phyloP scores from a whole-genome alignment of 495 filamentous ascomycete species.

The Podospora pseudocomata region DNA sequence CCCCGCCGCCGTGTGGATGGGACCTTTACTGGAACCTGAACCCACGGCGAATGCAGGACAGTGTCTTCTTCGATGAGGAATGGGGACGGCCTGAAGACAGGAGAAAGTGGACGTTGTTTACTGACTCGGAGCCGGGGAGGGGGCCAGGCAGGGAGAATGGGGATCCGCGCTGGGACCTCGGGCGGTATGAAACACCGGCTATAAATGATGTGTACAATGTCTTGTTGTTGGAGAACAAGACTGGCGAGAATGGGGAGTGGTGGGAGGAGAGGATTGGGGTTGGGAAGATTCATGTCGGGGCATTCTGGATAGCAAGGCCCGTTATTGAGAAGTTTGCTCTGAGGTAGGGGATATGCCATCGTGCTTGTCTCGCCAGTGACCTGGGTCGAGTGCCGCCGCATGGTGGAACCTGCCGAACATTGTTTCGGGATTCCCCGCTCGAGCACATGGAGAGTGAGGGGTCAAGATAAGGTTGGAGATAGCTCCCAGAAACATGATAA shows the following conservation, averaged over 20 bases:
- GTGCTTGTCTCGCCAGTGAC: no score
- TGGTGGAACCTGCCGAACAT: not conserved
- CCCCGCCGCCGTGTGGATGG: conserved; percentile 16
- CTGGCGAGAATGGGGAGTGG: not conserved
- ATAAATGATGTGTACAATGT: not conserved
- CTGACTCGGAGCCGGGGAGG: not conserved
- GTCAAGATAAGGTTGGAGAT: not conserved
- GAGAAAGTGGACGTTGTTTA: not conserved
- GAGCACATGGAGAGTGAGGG: not conserved
- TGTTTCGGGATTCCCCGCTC: not conserved
- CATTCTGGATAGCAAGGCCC: not conserved
- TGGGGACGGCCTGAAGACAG: not conserved
- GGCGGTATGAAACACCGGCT: not conserved
- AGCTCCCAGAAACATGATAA: not conserved
- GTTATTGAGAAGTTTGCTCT: not conserved
- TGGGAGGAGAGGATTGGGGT: not conserved
- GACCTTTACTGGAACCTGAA: conserved; percentile 13
- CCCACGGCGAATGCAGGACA: not conserved
- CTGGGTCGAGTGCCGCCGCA: no score
- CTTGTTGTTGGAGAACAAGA: not conserved
- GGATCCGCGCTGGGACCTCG: not conserved
- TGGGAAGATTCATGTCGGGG: not conserved
- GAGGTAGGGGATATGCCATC: not conserved
- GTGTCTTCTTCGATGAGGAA: not conserved
- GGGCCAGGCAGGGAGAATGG: not conserved